A percentile compares a stretch with the other conserved stretches of the same genome.
phyloP scores from a whole-genome alignment of 352 stramenopile species.

The Paralagenidium karlingii region DNA sequence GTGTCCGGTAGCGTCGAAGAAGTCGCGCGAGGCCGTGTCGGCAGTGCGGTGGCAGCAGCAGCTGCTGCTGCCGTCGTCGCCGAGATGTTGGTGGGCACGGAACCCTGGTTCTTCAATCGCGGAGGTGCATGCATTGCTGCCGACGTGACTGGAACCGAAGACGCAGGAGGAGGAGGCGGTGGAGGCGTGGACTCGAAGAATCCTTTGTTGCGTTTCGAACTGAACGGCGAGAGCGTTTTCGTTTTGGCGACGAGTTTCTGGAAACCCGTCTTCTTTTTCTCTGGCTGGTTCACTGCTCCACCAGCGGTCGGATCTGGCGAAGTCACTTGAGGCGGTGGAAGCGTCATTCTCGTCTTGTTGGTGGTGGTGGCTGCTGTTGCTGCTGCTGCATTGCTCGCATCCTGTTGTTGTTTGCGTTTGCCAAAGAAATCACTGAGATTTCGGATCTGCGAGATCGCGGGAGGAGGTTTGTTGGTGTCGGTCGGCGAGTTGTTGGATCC shows the following conservation, averaged over 20 bases:
- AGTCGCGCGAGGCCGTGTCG: no score
- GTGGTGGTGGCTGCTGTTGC: constrained; percentile 13
- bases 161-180: constrained; percentile 1
- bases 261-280: constrained; percentile 34
- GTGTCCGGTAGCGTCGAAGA: no score
- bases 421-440: constrained; percentile 6
- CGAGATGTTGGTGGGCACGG: no score
- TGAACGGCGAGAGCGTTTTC: constrained; percentile 43
- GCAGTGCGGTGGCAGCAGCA: no score
- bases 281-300: constrained; percentile 1
- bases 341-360: constrained; percentile 10
- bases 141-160: neutral
- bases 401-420: neutral
- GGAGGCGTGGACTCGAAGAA: constrained; percentile 2
- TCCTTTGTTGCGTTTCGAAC: constrained; percentile 21
- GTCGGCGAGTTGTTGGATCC: no score
- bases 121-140: neutral
- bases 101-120: no score
- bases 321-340: neutral
- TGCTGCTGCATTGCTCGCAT: constrained; percentile 2
- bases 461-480: no score
- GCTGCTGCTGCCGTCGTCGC: no score
- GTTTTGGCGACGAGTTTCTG: constrained; percentile 58
- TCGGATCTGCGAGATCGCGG: no score
- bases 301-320: constrained; percentile 5